Evolutionary conservation across 176 grass and related monocot species (phyloP).

Genomic region (Oryza officinalis): DNA sequence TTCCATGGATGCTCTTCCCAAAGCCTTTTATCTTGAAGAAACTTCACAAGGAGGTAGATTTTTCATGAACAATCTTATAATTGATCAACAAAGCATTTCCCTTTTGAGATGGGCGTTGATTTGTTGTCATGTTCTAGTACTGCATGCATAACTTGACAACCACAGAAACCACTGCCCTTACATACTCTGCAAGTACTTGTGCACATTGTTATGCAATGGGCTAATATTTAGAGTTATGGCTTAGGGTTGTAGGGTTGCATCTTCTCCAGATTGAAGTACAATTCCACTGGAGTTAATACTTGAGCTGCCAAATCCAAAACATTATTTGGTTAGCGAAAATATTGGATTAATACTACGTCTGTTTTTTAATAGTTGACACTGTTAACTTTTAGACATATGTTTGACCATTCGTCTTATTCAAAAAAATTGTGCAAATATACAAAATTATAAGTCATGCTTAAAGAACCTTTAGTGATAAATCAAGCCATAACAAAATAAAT

Average conservation of each 20-base stretch:
- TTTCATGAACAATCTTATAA: conserved; percentile 14
- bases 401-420: too few species aligned
- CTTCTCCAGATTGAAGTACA: background rate
- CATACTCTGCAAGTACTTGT: background rate
- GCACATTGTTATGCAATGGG: background rate
- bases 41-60: conserved; percentile 85
- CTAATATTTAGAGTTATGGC: background rate
- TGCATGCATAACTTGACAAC: background rate
- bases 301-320: background rate
- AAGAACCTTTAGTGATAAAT: too few species aligned
- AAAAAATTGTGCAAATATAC: too few species aligned
- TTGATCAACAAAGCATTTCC: background rate
- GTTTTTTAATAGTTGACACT: too few species aligned
- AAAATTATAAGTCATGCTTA: too few species aligned
- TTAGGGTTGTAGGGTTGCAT: background rate
- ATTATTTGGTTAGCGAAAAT: background rate
- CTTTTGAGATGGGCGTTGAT: background rate
- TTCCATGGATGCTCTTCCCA: conserved; percentile 99
- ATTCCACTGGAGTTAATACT: background rate
- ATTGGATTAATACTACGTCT: background rate
- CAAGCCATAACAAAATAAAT: too few species aligned
- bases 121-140: background rate
- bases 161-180: background rate
- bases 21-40: conserved; percentile 95
- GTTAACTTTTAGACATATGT: too few species aligned